Evolutionary conservation across 176 grass and related monocot genomes (phyloP).

Genomic region (Olyra latifolia): DNA sequence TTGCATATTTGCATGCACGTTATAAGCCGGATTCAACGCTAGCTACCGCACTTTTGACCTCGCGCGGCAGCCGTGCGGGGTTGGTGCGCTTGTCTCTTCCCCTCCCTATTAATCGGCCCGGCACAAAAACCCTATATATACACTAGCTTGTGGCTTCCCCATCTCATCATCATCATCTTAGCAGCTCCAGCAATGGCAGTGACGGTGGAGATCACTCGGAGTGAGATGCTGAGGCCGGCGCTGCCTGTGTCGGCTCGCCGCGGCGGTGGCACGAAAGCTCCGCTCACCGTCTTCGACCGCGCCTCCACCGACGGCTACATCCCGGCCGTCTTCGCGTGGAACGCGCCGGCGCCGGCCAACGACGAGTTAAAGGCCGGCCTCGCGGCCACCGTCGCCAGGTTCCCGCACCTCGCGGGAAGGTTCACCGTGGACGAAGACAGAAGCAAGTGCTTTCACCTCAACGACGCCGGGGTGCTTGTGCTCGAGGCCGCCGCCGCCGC

Average conservation of each 20-base stretch:
- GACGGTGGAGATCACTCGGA: slow-evolving; percentile 1
- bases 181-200: neutral
- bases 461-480: slow-evolving; percentile 32
- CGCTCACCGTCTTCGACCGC: slow-evolving; percentile 42
- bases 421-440: neutral
- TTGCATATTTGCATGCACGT: no score
- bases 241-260: no score
- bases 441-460: slow-evolving; percentile 21
- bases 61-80: no score
- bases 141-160: no score
- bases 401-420: slow-evolving; percentile 31
- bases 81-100: no score
- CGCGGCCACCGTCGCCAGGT: slow-evolving; percentile 3
- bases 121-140: neutral
- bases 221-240: neutral
- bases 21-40: no score
- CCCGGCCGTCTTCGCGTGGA: slow-evolving; percentile 43
- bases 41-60: no score
- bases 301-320: slow-evolving; percentile 41
- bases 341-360: slow-evolving; percentile 29
- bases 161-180: no score
- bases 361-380: slow-evolving; percentile 26
- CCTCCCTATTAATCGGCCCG: no score
- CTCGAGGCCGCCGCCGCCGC: slow-evolving; percentile 19
- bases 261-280: neutral